phyloP scores from a whole-genome alignment of 805 yeast species.

The Isabelozyma gotoi region DNA sequence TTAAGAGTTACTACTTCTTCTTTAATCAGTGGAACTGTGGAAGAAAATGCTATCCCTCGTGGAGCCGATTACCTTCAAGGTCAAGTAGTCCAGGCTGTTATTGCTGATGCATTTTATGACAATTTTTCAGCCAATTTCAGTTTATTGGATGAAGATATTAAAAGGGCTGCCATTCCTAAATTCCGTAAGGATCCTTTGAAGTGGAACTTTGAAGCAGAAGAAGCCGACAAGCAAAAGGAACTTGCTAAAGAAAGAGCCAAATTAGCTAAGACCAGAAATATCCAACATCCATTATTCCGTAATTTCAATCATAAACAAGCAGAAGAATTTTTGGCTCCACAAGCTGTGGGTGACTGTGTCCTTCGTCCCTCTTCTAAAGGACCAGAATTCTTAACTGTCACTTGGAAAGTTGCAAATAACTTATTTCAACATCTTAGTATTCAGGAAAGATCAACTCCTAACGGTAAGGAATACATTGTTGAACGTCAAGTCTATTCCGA shows the following conservation, averaged over 20 bases:
- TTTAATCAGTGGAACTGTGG: conserved; percentile 43
- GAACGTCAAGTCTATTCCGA: conserved; percentile 76
- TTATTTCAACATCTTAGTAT: conserved; percentile 90
- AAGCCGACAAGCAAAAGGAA: conserved; percentile 59
- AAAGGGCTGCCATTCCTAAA: conserved; percentile 49
- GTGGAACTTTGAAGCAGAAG: conserved; percentile 82
- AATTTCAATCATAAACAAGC: conserved; percentile 85
- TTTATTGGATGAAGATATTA: conserved; percentile 63
- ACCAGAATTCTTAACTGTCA: conserved; percentile 80
- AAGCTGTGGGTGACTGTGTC: conserved; percentile 87
- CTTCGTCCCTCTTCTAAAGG: conserved; percentile 95
- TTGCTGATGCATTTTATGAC: conserved; percentile 69
- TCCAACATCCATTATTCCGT: conserved; percentile 89
- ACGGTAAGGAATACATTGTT: conserved; percentile 59
- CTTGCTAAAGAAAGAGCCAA: conserved; percentile 62
- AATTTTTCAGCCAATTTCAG: conserved; percentile 73
- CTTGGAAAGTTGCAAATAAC: conserved; percentile 94
- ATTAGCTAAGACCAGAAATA: conserved; percentile 68
- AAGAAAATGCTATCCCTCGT: conserved; percentile 45
- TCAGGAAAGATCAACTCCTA: conserved; percentile 67
- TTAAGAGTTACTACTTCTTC: conserved; percentile 42
- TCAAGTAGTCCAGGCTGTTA: conserved; percentile 85
- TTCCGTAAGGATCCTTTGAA: conserved; percentile 55
- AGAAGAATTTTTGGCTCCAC: conserved; percentile 86
- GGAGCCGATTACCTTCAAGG: conserved; percentile 51